Evolutionary conservation across 2,329 filamentous ascomycete genomes (phyloP), one percentile per base, ranked within the genome.

Genomic region (Didymosphaeria variabile): DNA sequence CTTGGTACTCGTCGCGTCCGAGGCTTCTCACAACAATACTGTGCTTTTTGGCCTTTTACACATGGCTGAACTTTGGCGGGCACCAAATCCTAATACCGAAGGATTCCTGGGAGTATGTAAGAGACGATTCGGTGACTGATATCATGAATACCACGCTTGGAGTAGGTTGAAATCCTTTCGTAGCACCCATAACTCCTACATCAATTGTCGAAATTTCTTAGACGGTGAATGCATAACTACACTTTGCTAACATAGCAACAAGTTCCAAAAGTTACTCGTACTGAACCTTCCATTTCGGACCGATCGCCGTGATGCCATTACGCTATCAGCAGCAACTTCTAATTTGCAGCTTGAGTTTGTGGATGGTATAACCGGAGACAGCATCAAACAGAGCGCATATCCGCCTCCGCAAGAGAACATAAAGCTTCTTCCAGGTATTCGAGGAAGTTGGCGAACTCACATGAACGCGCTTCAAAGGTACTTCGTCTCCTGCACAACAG

Each of bases 261-360:
- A 86, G 85, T 87, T 87, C 64, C 78, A 84, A 47, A 80, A 84
- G 59, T 82, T 87, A 10, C 79, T 86, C 54, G 83, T 85, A 21
- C 80, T 87, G 50, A 85, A 84, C 51, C 79, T 88, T 3, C 82
- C 83, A 0, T 78, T 78, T 10, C 79, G 85, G 2, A 83, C 80
- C 26, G 86, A 87, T 63, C 81, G 84, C 15, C 79, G 84, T 32
- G 84, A 87, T 75, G 78, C 81, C 12, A 82, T 87, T 71, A 76
- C 78, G 0, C 75, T 86, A 7, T 80, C 83, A 2, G 82, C 83
- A 2, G 79, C 81, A 3, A 75, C 84, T 2, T 84, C 79, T 45
- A 80, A 81, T 34, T 72, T 87, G 26, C 72, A 79, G 2, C 70
- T 87, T 44, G 80, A 81, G 0, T 87, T 82, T 64, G 67, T 85